A percentile compares a stretch with the other conserved stretches of the same genome.
Evolutionary conservation across 2,329 filamentous ascomycete species (phyloP).

Genomic region (Penicillium fuscoglaucum): DNA sequence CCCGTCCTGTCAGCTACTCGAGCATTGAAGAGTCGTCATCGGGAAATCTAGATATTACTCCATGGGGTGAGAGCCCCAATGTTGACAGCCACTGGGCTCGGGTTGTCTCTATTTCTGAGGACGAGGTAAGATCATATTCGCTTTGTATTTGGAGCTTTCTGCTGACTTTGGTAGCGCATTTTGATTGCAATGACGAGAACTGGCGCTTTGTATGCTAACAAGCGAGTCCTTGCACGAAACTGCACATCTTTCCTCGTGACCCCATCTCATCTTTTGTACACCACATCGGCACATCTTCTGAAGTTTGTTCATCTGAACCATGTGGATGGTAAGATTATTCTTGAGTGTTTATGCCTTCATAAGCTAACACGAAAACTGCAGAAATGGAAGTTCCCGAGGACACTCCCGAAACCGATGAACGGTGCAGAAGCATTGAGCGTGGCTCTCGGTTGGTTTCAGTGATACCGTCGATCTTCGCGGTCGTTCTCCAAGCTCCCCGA

Average conservation of each 20-base stretch:
- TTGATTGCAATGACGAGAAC: slow-evolving; percentile 69
- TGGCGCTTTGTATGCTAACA: slow-evolving; percentile 77
- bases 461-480: slow-evolving; percentile 80
- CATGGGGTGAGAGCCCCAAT: slow-evolving; percentile 36
- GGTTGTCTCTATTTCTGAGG: slow-evolving; percentile 38
- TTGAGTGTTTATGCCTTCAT: slow-evolving; percentile 3
- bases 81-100: slow-evolving; percentile 43
- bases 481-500: slow-evolving; percentile 91
- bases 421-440: slow-evolving; percentile 87
- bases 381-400: slow-evolving; percentile 81
- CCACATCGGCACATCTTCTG: slow-evolving; percentile 85
- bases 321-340: slow-evolving; percentile 57
- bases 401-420: slow-evolving; percentile 86
- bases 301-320: slow-evolving; percentile 85
- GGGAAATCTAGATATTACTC: slow-evolving; percentile 20
- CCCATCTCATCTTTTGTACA: slow-evolving; percentile 80
- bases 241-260: slow-evolving; percentile 90
- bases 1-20: slow-evolving; percentile 34
- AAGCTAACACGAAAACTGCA: slow-evolving; percentile 37
- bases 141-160: not conserved
- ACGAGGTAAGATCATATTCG: slow-evolving; percentile 36
- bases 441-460: slow-evolving; percentile 84
- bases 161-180: slow-evolving; percentile 42
- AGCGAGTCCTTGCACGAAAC: slow-evolving; percentile 72
- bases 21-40: slow-evolving; percentile 21